Percentiles rank a stretch among this genome's conserved stretches.
Conservation (phyloP, 148 eudicot species). For the Rheum nobile region DNA sequence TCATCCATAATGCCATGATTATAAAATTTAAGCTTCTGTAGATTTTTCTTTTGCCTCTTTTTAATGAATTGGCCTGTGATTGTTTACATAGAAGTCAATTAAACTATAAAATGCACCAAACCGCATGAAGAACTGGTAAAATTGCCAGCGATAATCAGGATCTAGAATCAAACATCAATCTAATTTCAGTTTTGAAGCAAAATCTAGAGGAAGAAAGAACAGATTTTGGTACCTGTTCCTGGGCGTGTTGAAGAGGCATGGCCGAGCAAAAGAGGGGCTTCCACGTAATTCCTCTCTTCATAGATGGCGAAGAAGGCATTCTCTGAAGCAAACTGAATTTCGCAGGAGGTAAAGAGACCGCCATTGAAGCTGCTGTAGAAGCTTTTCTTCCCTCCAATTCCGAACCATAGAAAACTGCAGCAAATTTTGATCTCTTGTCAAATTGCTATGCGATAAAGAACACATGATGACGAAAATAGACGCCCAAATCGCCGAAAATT, state of each 20-base stretch:
- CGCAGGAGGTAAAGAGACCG: conserved; percentile 18
- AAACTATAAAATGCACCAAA: background rate
- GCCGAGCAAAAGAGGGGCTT: conserved; percentile 35
- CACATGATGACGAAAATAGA: conserved; percentile 1
- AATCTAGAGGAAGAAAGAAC: background rate
- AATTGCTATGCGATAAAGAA: background rate
- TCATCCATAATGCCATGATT: no score
- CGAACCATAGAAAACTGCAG: background rate
- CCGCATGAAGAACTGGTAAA: background rate
- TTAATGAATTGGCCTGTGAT: background rate
- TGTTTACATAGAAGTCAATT: background rate
- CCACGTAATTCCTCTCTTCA: conserved; percentile 11
- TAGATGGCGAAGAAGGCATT: conserved; percentile 9
- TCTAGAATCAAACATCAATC: background rate
- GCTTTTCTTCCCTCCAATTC: conserved; percentile 1
- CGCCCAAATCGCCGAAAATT: conserved; percentile 8
- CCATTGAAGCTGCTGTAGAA: conserved; percentile 21
- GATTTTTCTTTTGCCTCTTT: no score
- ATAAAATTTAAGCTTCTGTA: background rate
- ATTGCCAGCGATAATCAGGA: background rate
- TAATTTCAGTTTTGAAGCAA: background rate
- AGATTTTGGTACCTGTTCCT: conserved; percentile 15
- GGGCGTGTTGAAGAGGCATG: conserved; percentile 22
- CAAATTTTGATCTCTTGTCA: background rate
- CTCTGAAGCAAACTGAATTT: conserved; percentile 17